These are phyloP conservation scores for Stachybotrys echinatus DNA, from an alignment of 2,329 filamentous ascomycete species.

Conservation along the genomic window DNA sequence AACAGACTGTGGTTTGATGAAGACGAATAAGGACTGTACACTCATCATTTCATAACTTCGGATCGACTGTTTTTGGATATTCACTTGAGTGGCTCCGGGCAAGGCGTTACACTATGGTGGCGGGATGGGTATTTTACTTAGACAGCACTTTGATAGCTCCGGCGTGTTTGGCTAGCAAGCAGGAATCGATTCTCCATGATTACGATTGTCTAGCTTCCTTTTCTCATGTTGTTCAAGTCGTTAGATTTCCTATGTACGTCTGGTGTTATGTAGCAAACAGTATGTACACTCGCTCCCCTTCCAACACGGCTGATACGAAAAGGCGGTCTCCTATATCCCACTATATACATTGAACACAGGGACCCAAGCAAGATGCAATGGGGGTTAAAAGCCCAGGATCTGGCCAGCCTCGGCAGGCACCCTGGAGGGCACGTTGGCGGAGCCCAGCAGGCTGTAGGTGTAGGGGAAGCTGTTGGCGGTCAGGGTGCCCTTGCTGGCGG, in stretches of 20 bases:
- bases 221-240: too few relatives aligned
- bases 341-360: neutral
- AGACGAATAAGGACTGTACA: too few relatives aligned
- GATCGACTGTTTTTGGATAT: neutral
- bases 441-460: neutral
- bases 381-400: constrained; percentile 1
- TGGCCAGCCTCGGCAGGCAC: constrained; percentile 1
- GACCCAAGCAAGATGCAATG: too few relatives aligned
- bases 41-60: too few relatives aligned
- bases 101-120: neutral
- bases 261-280: too few relatives aligned
- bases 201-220: too few relatives aligned
- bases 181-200: too few relatives aligned
- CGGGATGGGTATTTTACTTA: neutral
- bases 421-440: neutral
- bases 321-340: too few relatives aligned
- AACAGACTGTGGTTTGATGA: too few relatives aligned
- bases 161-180: neutral
- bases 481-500: neutral
- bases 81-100: neutral
- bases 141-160: neutral
- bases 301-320: too few relatives aligned
- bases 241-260: too few relatives aligned
- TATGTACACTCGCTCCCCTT: too few relatives aligned
- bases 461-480: constrained; percentile 1